Conservation (phyloP, 768 basidiomycete genomes). For the Termitomyces sp. region DNA sequence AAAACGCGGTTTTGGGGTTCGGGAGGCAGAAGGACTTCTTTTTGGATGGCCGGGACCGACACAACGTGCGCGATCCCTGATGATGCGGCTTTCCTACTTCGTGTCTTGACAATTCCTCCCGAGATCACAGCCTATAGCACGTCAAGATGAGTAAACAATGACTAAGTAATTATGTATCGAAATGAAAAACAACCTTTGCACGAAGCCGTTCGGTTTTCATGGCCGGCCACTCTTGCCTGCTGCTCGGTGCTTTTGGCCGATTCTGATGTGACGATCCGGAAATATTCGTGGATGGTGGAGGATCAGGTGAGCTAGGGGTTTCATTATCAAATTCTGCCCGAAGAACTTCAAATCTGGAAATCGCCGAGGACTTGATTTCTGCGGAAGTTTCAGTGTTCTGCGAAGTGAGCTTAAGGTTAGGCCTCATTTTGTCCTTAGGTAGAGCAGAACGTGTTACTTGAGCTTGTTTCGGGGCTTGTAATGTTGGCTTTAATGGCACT, state of each 20-base stretch:
- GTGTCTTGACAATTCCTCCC: constrained; percentile 22
- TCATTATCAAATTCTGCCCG: constrained; percentile 22
- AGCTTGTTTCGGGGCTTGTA: constrained; percentile 1
- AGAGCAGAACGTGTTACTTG: background rate
- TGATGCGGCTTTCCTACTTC: constrained; percentile 9
- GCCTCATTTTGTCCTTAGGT: constrained; percentile 8
- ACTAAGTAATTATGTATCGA: constrained; percentile 4
- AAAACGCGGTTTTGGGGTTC: background rate
- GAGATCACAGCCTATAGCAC: constrained; percentile 16
- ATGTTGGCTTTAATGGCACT: constrained; percentile 1
- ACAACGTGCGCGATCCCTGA: constrained; percentile 3
- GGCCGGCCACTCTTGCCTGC: background rate
- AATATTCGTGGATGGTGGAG: background rate
- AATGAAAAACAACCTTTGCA: constrained; percentile 2
- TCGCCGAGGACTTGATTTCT: constrained; percentile 13
- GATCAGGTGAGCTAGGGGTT: background rate
- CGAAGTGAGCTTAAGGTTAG: constrained; percentile 13
- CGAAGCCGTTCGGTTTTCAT: constrained; percentile 11
- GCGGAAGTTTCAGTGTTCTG: constrained; percentile 8
- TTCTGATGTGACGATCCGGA: background rate
- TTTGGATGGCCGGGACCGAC: constrained; percentile 9
- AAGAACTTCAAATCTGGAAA: constrained; percentile 10
- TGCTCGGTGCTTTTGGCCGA: background rate
- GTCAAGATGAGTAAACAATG: background rate
- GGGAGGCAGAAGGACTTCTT: background rate